A percentile compares a stretch with the other conserved stretches of the same genome.
Evolutionary conservation across 345 rosid species (phyloP).

Genomic region (Eucalyptus caleyi): DNA sequence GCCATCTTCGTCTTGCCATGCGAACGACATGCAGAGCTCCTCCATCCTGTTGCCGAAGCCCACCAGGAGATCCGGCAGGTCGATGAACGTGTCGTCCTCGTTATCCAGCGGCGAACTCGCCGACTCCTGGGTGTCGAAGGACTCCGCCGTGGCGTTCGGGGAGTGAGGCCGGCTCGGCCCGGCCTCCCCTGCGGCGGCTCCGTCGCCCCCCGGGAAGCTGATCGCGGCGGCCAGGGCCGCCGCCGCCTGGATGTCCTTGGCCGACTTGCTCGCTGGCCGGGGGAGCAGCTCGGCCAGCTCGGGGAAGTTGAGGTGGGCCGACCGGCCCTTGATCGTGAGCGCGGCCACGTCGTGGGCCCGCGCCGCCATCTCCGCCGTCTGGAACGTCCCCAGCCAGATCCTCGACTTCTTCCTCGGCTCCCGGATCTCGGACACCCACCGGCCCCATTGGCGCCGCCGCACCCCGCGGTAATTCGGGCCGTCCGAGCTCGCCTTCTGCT

Average conservation of each 20-base stretch:
- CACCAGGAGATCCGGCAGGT: conserved; percentile 54
- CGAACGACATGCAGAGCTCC: conserved; percentile 29
- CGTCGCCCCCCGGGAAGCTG: neutral
- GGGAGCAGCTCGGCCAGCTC: conserved; percentile 52
- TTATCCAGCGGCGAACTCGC: neutral
- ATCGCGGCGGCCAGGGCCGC: conserved; percentile 64
- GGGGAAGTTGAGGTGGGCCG: conserved; percentile 77
- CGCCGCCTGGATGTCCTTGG: conserved; percentile 83
- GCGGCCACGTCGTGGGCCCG: conserved; percentile 94
- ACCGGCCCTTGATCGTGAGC: conserved; percentile 58
- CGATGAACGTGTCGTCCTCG: conserved; percentile 49
- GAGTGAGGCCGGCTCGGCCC: neutral
- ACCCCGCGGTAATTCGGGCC: conserved; percentile 66
- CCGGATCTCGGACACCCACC: conserved; percentile 92
- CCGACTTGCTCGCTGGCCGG: conserved; percentile 49
- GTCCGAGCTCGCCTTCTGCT: neutral
- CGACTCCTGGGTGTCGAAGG: conserved; percentile 18
- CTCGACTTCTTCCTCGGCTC: conserved; percentile 90
- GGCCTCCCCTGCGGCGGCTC: neutral
- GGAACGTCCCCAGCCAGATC: conserved; percentile 87
- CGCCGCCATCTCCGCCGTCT: conserved; percentile 94
- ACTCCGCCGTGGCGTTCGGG: conserved; percentile 9
- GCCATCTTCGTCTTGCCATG: conserved; percentile 13
- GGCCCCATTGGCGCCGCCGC: conserved; percentile 91
- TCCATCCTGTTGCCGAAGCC: conserved; percentile 20